Evolutionary conservation across 2,329 filamentous ascomycete species (phyloP), one percentile per base, ranked within the genome.

Genomic region (Fusarium sp.): DNA sequence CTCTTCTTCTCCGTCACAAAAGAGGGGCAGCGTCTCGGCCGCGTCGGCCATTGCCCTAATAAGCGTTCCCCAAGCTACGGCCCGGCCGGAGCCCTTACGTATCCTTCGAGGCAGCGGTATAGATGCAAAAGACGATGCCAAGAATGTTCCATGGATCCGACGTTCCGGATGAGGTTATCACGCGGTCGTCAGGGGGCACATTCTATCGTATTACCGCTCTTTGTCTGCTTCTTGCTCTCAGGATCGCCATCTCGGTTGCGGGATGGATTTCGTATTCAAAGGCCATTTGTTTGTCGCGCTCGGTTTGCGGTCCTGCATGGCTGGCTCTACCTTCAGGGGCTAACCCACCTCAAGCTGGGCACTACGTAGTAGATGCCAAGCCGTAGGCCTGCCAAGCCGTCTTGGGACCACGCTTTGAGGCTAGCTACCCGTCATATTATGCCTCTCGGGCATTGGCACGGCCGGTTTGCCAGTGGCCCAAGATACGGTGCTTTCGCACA

Each of bases 361-460:
- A 68, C 48, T 66, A 58, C 45, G 58, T 72, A 48, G 70, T 70
- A 67, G 61, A 71, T 37, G 73, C 73, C 73, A 73, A 75, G 72
- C 23, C 60, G 23, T 20, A 32, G 50, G 72, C 63, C 70, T 75
- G 69, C 69, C 58, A 75, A 75, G 72, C 58, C 30, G 59, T 64
- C 41, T 39, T 37, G 23, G 52, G 41, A 34, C 39, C 30, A 39
- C 39, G 63, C 27, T 65, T 65, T 48, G 62, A 59, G 63, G 52
- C 39, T 68, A 62, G 66, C 67, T 68, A 57, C 32, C 62, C 63
- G 67, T 70, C 58, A 72, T 68, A 66, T 77, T 70, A 70, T 71
- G 66, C 64, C 75, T 60, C 61, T 71, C 71, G 64, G 70, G 72
- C 59, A 68, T 71, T 76, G 72, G 72, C 64, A 73, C 63, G 68